phyloP scores from a whole-genome alignment of 1,284 basidiomycete species.

The Trametes sp. region DNA sequence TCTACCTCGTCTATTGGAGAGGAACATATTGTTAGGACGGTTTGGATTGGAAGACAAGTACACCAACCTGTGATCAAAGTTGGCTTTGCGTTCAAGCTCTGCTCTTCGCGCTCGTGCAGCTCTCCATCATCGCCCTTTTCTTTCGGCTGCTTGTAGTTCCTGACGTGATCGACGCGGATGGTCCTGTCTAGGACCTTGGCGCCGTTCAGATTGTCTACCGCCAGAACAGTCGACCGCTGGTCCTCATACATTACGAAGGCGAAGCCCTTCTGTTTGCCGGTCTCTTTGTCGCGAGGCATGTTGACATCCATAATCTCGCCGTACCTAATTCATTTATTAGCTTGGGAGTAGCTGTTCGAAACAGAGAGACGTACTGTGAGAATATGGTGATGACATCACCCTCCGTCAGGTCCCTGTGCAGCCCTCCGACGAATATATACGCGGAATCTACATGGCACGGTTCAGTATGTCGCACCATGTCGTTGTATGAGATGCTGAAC shows the following conservation, averaged over 20 bases:
- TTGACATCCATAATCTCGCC: conserved; percentile 97
- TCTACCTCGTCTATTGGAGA: conserved; percentile 55
- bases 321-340: conserved; percentile 60
- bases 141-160: conserved; percentile 91
- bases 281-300: conserved; percentile 91
- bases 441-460: conserved; percentile 76
- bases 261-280: conserved; percentile 90
- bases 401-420: conserved; percentile 89
- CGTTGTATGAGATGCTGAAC: conserved; percentile 28
- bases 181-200: conserved; percentile 88
- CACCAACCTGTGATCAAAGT: conserved; percentile 69
- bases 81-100: conserved; percentile 87
- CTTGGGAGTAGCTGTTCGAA: background rate
- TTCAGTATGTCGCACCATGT: conserved; percentile 6
- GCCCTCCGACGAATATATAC: conserved; percentile 92
- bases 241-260: conserved; percentile 99
- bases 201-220: conserved; percentile 99
- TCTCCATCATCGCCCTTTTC: conserved; percentile 87
- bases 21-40: background rate
- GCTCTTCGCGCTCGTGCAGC: conserved; percentile 85
- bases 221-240: conserved; percentile 94
- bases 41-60: background rate
- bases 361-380: conserved; percentile 80
- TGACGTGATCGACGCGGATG: conserved; percentile 93
- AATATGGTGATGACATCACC: conserved; percentile 98